phyloP scores from a whole-genome alignment of 129 eudicot genomes.

The Kitagawia praeruptora region DNA sequence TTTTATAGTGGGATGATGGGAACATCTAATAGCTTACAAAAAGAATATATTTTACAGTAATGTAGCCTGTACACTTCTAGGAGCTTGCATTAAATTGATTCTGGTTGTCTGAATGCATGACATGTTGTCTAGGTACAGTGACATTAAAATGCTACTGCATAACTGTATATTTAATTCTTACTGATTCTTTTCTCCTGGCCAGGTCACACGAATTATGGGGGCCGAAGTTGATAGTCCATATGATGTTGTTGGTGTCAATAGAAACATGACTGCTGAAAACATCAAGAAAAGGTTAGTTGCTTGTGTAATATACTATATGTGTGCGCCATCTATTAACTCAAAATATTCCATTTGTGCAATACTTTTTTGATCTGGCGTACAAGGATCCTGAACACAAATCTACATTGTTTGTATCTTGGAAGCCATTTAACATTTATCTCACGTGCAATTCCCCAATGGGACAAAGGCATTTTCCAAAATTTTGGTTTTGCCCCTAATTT shows the following conservation, averaged over 20 bases:
- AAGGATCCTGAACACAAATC: background rate
- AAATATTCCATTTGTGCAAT: background rate
- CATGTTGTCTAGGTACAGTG: background rate
- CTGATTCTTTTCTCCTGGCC: slow-evolving; percentile 18
- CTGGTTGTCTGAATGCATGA: background rate
- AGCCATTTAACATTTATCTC: background rate
- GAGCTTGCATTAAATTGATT: background rate
- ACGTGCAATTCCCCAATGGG: no score
- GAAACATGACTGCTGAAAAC: slow-evolving; percentile 72
- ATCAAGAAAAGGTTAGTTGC: slow-evolving; percentile 78
- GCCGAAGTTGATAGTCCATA: slow-evolving; percentile 73
- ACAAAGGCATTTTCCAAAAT: no score
- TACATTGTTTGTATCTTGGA: background rate
- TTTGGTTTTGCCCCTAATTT: no score
- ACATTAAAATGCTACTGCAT: background rate
- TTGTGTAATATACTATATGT: background rate
- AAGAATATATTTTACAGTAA: background rate
- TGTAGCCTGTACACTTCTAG: background rate
- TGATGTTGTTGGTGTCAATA: slow-evolving; percentile 80
- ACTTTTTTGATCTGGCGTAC: background rate
- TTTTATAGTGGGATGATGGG: background rate
- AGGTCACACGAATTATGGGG: slow-evolving; percentile 87
- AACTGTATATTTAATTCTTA: background rate
- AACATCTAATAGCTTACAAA: background rate
- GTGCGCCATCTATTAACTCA: background rate